Base-by-base conservation (phyloP, 2,329 filamentous ascomycete genomes). In the Exophiala viscosa region DNA sequence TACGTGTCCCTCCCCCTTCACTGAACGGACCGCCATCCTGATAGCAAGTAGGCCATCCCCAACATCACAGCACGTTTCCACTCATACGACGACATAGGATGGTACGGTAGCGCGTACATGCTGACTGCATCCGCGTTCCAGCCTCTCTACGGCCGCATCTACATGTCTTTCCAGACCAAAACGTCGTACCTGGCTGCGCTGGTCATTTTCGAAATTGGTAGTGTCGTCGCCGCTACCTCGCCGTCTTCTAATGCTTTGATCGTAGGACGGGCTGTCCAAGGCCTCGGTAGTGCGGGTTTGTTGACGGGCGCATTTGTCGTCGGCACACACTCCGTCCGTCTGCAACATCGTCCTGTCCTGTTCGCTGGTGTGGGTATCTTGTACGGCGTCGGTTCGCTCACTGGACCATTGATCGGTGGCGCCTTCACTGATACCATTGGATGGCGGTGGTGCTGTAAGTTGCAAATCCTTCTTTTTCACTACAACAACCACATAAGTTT, bases 271-370 rank as follows among this genome's bases (percentile, higher is more conserved):
- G 65, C 67, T 7, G 63, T 70, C 31, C 55, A 63, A 33, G 68
- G 68, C 1, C 36, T 66, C 18, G 69, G 68, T 1, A 62, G 56
- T 34, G 65, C 66, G 7, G 69, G 68, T 11, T 58, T 70, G 13
- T 41, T 60, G 3, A 60, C 60, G 8, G 79, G 79, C 46, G 68
- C 69, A 1, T 78, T 74, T 67, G 76, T 75, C 3, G 62, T 70
- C 18, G 44, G 65, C 13, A 60, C 61, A 7, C 57, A 64, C n/a
- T 61, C 20, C 63, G 70, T 54, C 61, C 67, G 59, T 15, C 65
- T 68, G 0, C 39, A 60, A n/a, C 61, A 67, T 41, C 60, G 70
- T 39, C 65, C 72, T 2, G 58, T 67, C 2, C 68, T 66, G 42
- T 64, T 67, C 13, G 68, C 63, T 8, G 57, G 61, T 69, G 72